phyloP scores from a whole-genome alignment of 345 rosid species.

The Eucalyptus camaldulensis region DNA sequence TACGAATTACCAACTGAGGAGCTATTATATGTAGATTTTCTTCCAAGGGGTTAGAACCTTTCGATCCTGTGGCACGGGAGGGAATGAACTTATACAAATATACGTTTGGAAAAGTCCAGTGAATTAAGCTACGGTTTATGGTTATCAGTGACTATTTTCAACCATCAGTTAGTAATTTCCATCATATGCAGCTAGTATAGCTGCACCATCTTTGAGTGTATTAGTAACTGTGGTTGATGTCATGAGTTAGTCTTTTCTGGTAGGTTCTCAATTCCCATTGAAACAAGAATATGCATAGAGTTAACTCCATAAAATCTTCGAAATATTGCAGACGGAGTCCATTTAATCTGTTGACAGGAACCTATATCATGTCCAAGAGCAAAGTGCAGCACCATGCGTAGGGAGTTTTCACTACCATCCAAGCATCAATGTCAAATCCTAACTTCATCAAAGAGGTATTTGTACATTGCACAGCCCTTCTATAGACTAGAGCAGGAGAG shows the following conservation, averaged over 20 bases:
- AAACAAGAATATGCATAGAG: not conserved
- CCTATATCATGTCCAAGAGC: not conserved
- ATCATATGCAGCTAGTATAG: not conserved
- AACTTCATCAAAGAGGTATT: constrained; percentile 3
- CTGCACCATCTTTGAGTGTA: not conserved
- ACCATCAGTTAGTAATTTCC: not conserved
- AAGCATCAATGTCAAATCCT: not conserved
- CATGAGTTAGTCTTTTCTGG: not conserved
- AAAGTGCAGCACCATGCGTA: not conserved
- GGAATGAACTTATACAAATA: not conserved
- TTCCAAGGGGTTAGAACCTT: not conserved
- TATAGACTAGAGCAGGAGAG: not conserved
- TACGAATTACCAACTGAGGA: not conserved
- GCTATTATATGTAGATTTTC: not conserved
- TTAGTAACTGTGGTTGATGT: not conserved
- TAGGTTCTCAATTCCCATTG: not conserved
- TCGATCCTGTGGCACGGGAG: not conserved
- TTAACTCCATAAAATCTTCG: not conserved
- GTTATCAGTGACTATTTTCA: not conserved
- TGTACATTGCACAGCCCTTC: constrained; percentile 20
- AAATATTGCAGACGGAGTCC: not conserved
- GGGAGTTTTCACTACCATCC: not conserved
- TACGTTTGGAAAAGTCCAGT: not conserved
- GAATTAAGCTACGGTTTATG: not conserved
- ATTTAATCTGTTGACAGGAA: not conserved